A percentile compares a stretch with the other conserved stretches of the same genome.
Conservation (phyloP, 768 basidiomycete genomes). For the Candolleomyces aberdarensis region DNA sequence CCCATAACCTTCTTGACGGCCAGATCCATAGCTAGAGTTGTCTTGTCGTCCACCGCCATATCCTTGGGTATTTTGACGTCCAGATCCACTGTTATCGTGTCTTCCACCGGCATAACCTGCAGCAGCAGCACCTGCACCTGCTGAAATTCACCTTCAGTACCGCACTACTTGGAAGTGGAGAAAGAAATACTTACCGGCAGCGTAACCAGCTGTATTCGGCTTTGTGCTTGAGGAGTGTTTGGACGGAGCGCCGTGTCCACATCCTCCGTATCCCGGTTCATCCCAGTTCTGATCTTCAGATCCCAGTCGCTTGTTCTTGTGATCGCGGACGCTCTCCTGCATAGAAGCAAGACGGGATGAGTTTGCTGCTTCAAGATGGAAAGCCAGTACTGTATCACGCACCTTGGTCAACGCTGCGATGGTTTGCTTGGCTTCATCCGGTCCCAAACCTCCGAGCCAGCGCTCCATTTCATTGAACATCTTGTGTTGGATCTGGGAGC, state of each 20-base stretch:
- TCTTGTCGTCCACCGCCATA: constrained; percentile 1
- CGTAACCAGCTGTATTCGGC: neutral
- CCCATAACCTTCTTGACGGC: neutral
- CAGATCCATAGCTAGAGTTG: constrained; percentile 3
- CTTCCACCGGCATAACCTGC: neutral
- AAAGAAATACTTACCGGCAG: neutral
- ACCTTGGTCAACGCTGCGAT: constrained; percentile 55
- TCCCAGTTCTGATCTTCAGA: constrained; percentile 37
- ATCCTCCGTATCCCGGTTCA: constrained; percentile 39
- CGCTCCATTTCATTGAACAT: constrained; percentile 57
- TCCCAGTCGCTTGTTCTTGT: constrained; percentile 55
- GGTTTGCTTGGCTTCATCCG: constrained; percentile 40
- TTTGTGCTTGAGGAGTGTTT: neutral
- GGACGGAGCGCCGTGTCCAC: constrained; percentile 21
- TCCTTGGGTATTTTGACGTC: neutral
- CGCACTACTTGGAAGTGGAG: neutral
- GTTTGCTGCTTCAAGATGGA: neutral
- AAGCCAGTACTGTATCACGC: neutral
- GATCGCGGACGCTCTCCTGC: constrained; percentile 52
- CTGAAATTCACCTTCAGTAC: neutral
- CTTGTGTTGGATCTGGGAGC: constrained; percentile 50
- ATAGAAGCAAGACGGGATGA: neutral
- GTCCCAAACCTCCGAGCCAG: constrained; percentile 49
- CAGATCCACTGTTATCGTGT: constrained; percentile 3
- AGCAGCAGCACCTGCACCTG: neutral